phyloP scores from a whole-genome alignment of 139 green algal species.

The Edaphochlamys debaryana region DNA sequence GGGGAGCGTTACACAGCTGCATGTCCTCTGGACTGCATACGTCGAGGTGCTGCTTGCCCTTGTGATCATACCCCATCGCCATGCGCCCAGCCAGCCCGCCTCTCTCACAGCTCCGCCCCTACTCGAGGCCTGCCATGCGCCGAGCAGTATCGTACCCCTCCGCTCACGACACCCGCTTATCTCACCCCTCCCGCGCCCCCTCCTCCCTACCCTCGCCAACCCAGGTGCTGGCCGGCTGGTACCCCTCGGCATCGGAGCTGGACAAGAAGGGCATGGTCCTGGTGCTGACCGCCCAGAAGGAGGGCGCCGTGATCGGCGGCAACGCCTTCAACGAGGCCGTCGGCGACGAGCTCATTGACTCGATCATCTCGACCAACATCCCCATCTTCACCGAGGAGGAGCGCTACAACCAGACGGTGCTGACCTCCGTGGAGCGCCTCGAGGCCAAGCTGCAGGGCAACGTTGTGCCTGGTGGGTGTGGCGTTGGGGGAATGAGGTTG shows the following conservation, averaged over 20 bases:
- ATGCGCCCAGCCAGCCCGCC: no score
- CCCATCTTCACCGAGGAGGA: slow-evolving; percentile 94
- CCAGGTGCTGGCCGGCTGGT: slow-evolving; percentile 88
- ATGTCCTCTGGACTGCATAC: no score
- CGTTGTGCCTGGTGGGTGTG: slow-evolving; percentile 72
- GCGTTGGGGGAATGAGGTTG: background rate
- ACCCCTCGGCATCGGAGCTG: slow-evolving; percentile 73
- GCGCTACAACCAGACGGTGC: slow-evolving; percentile 93
- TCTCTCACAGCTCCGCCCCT: no score
- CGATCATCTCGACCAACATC: slow-evolving; percentile 92
- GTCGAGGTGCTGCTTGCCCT: no score
- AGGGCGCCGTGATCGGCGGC: slow-evolving; percentile 94
- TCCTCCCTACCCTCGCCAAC: no score
- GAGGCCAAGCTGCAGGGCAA: slow-evolving; percentile 84
- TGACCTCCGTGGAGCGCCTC: slow-evolving; percentile 82
- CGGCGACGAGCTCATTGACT: slow-evolving; percentile 95
- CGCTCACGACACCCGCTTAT: no score
- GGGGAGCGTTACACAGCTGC: no score
- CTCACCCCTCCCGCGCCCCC: no score
- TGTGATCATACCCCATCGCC: no score
- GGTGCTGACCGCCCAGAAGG: slow-evolving; percentile 94
- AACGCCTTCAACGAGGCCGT: slow-evolving; percentile 83
- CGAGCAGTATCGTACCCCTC: no score
- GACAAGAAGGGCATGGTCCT: slow-evolving; percentile 94
- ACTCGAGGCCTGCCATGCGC: no score